A percentile compares a stretch with the other conserved stretches of the same genome.
Evolutionary conservation across 2,329 filamentous ascomycete species (phyloP).

Genomic region (Aspergillus neoniger): DNA sequence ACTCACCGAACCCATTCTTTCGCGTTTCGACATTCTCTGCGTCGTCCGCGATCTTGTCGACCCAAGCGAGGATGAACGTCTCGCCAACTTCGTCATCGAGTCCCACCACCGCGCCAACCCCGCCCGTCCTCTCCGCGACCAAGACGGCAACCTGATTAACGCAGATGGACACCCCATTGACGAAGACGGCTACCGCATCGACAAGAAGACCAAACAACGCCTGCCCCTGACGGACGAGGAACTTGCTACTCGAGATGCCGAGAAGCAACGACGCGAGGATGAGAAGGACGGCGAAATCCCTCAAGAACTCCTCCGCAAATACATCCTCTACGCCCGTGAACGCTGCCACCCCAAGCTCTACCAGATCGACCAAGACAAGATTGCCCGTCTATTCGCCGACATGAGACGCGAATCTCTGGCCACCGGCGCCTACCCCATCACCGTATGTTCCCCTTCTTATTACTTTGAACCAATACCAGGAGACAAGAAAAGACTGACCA

Average conservation of each 20-base stretch:
- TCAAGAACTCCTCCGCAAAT: conserved; percentile 89
- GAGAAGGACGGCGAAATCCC: conserved; percentile 72
- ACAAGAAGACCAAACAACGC: conserved; percentile 43
- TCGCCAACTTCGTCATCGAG: conserved; percentile 92
- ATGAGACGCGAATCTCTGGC: conserved; percentile 92
- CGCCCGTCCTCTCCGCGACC: conserved; percentile 52
- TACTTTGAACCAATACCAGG: background rate
- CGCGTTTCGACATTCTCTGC: conserved; percentile 95
- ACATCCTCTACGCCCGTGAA: conserved; percentile 92
- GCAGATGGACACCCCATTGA: conserved; percentile 59
- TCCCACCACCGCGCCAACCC: conserved; percentile 91
- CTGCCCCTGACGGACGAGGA: conserved; percentile 49
- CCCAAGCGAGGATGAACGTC: conserved; percentile 84
- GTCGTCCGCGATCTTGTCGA: conserved; percentile 96
- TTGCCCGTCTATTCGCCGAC: conserved; percentile 89
- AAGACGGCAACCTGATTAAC: conserved; percentile 47
- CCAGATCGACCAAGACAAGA: conserved; percentile 97
- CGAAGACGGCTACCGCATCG: conserved; percentile 56
- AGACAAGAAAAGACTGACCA: conserved; percentile 1
- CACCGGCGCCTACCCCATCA: conserved; percentile 96
- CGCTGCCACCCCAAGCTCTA: conserved; percentile 89
- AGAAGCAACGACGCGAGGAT: conserved; percentile 50
- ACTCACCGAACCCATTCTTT: conserved; percentile 93
- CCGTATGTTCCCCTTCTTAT: conserved; percentile 61
- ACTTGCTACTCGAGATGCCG: conserved; percentile 38